A percentile compares a stretch with the other conserved stretches of the same genome.
phyloP scores from a whole-genome alignment of 345 rosid species.

The Eutrema yunnanense region DNA sequence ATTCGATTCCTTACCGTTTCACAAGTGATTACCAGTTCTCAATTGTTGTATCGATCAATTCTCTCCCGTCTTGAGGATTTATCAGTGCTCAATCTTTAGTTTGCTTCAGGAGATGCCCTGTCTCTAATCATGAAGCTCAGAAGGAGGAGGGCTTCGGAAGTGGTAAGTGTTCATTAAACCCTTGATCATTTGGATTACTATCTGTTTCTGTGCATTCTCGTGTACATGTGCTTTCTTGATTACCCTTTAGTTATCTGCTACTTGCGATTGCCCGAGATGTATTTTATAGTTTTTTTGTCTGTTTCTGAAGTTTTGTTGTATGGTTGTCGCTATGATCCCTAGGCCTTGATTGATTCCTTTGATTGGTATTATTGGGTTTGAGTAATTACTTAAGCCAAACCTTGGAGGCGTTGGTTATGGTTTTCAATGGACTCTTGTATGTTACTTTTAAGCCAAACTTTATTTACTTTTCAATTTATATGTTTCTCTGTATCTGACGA shows the following conservation, averaged over 20 bases:
- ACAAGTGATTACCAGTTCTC: background rate
- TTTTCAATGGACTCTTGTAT: background rate
- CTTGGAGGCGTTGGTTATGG: background rate
- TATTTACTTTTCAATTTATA: background rate
- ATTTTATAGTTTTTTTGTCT: background rate
- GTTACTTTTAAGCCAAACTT: background rate
- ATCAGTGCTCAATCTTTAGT: slow-evolving; percentile 32
- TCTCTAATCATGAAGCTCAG: slow-evolving; percentile 69
- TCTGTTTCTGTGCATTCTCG: slow-evolving; percentile 3
- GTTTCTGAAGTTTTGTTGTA: background rate
- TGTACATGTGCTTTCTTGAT: background rate
- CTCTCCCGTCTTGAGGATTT: slow-evolving; percentile 40
- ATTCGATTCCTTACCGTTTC: slow-evolving; percentile 2
- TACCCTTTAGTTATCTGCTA: background rate
- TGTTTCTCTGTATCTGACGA: background rate
- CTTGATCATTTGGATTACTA: background rate
- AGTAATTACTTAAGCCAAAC: background rate
- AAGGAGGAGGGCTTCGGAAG: slow-evolving; percentile 72
- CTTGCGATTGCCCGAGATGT: background rate
- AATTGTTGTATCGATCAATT: slow-evolving; percentile 39
- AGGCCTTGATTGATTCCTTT: background rate
- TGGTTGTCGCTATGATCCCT: background rate
- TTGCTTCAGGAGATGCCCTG: slow-evolving; percentile 42
- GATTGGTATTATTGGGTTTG: background rate
- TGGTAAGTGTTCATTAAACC: slow-evolving; percentile 44